Percentiles rank a stretch among this genome's conserved stretches.
phyloP scores from a whole-genome alignment of 169 alveolate genomes.

The Plasmodium gonderi region DNA sequence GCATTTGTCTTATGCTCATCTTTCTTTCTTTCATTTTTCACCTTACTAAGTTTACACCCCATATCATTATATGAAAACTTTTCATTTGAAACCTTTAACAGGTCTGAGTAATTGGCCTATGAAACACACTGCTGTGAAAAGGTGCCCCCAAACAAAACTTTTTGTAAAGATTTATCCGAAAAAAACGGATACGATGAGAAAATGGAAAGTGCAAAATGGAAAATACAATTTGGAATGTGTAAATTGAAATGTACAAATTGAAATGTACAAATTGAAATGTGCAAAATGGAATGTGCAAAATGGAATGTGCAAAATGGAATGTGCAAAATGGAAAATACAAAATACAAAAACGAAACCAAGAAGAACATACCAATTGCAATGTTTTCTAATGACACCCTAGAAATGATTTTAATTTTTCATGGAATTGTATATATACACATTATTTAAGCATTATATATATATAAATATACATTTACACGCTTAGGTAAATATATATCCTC shows the following conservation, averaged over 20 bases:
- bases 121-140: neutral
- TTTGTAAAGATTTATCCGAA: neutral
- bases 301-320: neutral
- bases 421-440: no score
- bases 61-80: conserved; percentile 50
- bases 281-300: neutral
- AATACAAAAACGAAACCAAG: neutral
- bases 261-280: no score
- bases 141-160: neutral
- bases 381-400: neutral
- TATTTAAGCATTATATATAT: no score
- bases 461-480: no score
- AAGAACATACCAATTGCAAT: neutral
- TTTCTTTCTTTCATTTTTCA: conserved; percentile 44
- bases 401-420: neutral
- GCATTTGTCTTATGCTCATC: neutral
- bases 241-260: neutral
- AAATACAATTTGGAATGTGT: neutral
- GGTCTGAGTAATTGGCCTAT: neutral
- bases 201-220: neutral
- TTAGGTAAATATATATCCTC: neutral
- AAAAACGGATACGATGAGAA: neutral
- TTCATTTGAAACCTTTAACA: neutral
- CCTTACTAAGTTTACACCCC: conserved; percentile 73
- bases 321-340: neutral